Base-by-base conservation (phyloP, 2,329 filamentous ascomycete species). In the Colletotrichum euphorbiae region DNA sequence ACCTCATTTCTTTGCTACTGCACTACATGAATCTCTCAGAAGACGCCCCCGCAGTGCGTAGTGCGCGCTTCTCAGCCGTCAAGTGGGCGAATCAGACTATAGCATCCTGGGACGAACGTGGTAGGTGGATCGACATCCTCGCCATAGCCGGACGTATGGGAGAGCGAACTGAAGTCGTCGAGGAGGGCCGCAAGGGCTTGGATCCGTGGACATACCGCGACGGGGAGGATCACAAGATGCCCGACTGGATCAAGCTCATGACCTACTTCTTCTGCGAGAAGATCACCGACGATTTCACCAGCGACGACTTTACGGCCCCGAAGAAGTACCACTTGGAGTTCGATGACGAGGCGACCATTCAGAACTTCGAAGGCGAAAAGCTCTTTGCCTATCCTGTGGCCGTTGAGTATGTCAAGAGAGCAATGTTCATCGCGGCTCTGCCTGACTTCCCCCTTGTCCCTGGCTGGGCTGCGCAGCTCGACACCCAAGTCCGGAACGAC, bases 51-150 rank as follows among this genome's bases (percentile, higher is more conserved):
- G 82, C 87, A 15, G 82, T 90, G n/a, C 86, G 91, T 72, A 94
- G 91, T 73, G 91, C 92, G 38, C 89, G 93, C 7, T 96, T 94
- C 79, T 91, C 93, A 19, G 91, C 91, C 24, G 90, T 96, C 7
- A 92, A 96, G 66, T 98, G 95, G 84, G 93, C 93, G 11, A 98
- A 98, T 75, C 87, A 93, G 57, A 97, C 93, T 74, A 83, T 99
- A 5, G 88, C 91, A 1, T 98, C 93, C 73, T 85, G 85, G 19
- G 93, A 97, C 74, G 85, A 93, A 9, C 84, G 91, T 42, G 96
- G 89, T 28, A 88, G 96, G 55, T 98, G 93, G 93, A 92, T 98
- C 52, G 89, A 98, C 76, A 87, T 98, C 15, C 84, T 98, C 56
- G 95, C 94, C 7, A 82, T 96, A 8, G 89, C 88, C 15, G 90